Evolutionary conservation across 495 filamentous ascomycete genomes (phyloP).

Genomic region (Aspergillus egyptiacus): DNA sequence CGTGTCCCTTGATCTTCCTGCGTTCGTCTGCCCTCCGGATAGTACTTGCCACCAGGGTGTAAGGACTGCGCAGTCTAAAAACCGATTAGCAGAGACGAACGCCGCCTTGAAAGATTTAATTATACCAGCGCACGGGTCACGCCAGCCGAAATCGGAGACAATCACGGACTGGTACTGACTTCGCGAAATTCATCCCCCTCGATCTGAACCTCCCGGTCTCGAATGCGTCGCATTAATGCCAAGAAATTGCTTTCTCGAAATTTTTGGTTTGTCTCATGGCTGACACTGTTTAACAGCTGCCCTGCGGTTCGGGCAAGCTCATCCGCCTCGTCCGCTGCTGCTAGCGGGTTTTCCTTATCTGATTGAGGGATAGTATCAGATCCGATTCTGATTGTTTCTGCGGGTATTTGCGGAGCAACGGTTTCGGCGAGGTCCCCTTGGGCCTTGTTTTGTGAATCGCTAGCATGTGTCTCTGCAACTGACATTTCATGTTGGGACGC

Average conservation of each 20-base stretch:
- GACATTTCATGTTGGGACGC: constrained; percentile 23
- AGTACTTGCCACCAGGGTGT: constrained; percentile 47
- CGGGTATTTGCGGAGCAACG: background rate
- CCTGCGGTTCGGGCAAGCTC: constrained; percentile 67
- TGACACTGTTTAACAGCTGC: constrained; percentile 62
- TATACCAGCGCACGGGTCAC: constrained; percentile 37
- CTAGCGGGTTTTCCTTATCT: constrained; percentile 26
- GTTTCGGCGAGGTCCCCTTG: background rate
- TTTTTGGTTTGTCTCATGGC: constrained; percentile 61
- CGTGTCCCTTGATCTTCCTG: constrained; percentile 5
- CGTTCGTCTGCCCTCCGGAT: constrained; percentile 31
- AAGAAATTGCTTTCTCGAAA: constrained; percentile 76
- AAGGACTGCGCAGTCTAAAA: constrained; percentile 41
- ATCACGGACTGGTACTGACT: constrained; percentile 48
- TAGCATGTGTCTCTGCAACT: constrained; percentile 13
- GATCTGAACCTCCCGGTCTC: constrained; percentile 49
- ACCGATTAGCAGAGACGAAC: constrained; percentile 34
- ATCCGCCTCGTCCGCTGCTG: constrained; percentile 46
- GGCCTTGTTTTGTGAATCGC: background rate
- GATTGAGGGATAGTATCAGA: constrained; percentile 43
- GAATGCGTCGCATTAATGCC: constrained; percentile 63
- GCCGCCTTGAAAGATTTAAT: constrained; percentile 22
- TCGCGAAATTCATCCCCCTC: constrained; percentile 50
- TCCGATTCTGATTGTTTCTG: constrained; percentile 40
- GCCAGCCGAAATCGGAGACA: constrained; percentile 35